These are phyloP conservation scores for Globisporangium parvum DNA, from an alignment of 352 stramenopile genomes.

Conservation along the genomic window DNA sequence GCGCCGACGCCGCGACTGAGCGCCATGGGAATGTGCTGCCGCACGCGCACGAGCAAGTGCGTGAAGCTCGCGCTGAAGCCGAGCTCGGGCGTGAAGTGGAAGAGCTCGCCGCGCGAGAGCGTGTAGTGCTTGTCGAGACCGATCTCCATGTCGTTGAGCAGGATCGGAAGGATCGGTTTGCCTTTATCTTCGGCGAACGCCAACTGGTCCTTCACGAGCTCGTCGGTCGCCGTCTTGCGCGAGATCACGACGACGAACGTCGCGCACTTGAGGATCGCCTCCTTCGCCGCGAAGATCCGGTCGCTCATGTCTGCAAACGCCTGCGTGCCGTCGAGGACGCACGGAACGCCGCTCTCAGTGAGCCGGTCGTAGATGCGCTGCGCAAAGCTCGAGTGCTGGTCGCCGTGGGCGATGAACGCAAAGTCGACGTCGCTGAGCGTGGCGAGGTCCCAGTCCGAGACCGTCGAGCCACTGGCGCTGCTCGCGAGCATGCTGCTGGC, in stretches of 20 bases:
- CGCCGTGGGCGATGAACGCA: constrained; percentile 67
- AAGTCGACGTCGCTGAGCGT: constrained; percentile 30
- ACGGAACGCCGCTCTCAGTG: constrained; percentile 40
- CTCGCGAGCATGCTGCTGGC: constrained; percentile 8
- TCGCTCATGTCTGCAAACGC: constrained; percentile 44
- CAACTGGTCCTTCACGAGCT: constrained; percentile 78
- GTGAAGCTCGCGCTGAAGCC: constrained; percentile 74
- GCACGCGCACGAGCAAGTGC: constrained; percentile 38
- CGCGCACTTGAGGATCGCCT: constrained; percentile 74
- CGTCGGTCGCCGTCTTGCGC: constrained; percentile 47
- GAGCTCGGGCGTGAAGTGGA: constrained; percentile 76
- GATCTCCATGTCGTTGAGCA: constrained; percentile 74
- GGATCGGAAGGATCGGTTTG: constrained; percentile 59
- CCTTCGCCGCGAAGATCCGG: constrained; percentile 63
- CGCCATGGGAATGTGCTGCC: constrained; percentile 26
- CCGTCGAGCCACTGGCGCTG: constrained; percentile 9
- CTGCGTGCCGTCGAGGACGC: constrained; percentile 47
- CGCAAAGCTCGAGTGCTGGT: constrained; percentile 33
- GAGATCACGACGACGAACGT: constrained; percentile 73
- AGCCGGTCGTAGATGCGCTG: constrained; percentile 45
- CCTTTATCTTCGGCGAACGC: constrained; percentile 80
- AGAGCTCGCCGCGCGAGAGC: constrained; percentile 58
- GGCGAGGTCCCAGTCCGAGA: constrained; percentile 31
- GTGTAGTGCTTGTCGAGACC: constrained; percentile 73
- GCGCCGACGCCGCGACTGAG: neutral